Conservation (phyloP, 768 basidiomycete species). For the Pleurotus sapidus region DNA sequence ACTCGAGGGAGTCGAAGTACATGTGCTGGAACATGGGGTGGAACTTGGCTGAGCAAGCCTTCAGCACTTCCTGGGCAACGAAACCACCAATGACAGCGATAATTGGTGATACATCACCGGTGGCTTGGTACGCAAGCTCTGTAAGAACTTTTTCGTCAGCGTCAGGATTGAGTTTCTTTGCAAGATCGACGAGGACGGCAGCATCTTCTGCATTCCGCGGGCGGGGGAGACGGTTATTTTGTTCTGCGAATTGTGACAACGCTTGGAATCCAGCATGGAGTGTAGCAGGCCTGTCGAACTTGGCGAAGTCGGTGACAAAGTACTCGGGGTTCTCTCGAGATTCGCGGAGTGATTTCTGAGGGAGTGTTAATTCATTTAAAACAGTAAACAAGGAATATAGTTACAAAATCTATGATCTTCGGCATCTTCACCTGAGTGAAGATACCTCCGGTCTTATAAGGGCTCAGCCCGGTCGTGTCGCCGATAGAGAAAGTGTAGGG, state of each 20-base stretch:
- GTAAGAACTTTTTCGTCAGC: conserved; percentile 78
- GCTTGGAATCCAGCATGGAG: conserved; percentile 96
- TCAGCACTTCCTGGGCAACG: conserved; percentile 96
- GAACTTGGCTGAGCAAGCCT: conserved; percentile 97
- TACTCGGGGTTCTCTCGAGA: conserved; percentile 79
- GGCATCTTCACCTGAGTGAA: conserved; percentile 99
- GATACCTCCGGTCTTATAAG: conserved; percentile 86
- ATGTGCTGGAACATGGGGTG: conserved; percentile 93
- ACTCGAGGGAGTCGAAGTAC: conserved; percentile 98
- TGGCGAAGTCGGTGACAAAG: conserved; percentile 95
- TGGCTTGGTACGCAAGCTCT: conserved; percentile 88
- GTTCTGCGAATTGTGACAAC: conserved; percentile 69
- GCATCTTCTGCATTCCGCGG: conserved; percentile 86
- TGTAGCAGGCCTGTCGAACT: conserved; percentile 89
- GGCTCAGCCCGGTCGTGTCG: conserved; percentile 74
- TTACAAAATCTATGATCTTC: conserved; percentile 88
- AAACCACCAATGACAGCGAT: conserved; percentile 95
- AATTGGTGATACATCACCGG: conserved; percentile 86
- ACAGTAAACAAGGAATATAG: not conserved
- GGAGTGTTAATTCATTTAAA: conserved; percentile 71
- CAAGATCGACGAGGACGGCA: conserved; percentile 61
- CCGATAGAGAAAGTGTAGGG: conserved; percentile 98
- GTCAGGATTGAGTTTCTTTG: conserved; percentile 75
- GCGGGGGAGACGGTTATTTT: conserved; percentile 69
- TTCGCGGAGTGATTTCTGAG: conserved; percentile 91